Evolutionary conservation across 176 grass and related monocot genomes (phyloP).

Genomic region (Cymbopogon citratus): DNA sequence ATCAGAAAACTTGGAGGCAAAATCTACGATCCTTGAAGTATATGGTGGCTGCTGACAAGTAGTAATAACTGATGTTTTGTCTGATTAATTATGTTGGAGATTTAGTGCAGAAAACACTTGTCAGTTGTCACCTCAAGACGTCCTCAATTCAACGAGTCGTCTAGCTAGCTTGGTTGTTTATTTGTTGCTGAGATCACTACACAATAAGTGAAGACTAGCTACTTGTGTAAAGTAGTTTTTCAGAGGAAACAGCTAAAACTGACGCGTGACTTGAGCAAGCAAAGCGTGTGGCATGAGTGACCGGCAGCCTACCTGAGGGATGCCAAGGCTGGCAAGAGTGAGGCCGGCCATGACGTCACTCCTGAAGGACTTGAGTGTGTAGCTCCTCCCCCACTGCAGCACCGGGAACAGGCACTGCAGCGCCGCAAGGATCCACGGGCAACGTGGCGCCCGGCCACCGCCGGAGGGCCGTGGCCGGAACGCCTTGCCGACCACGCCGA

Average conservation of each 20-base stretch:
- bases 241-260: neutral
- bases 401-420: constrained; percentile 71
- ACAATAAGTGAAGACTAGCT: neutral
- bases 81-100: neutral
- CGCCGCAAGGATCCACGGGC: constrained; percentile 27
- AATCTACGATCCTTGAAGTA: neutral
- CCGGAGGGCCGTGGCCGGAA: constrained; percentile 13
- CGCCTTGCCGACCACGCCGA: constrained; percentile 32
- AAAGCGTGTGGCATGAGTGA: neutral
- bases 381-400: constrained; percentile 77
- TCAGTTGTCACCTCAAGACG: neutral
- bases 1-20: neutral
- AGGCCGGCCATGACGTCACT: constrained; percentile 88
- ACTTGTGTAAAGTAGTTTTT: neutral
- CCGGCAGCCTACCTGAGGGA: constrained; percentile 59
- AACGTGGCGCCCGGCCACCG: neutral
- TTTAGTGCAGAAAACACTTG: neutral
- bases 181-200: neutral
- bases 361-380: constrained; percentile 64
- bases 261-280: neutral
- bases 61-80: neutral
- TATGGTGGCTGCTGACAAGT: neutral
- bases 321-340: constrained; percentile 91
- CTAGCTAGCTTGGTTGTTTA: neutral
- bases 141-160: neutral